A percentile compares a stretch with the other conserved stretches of the same genome.
These are phyloP conservation scores for Salisapilia sapeloensis DNA, from an alignment of 352 stramenopile genomes.

Conservation along the genomic window DNA sequence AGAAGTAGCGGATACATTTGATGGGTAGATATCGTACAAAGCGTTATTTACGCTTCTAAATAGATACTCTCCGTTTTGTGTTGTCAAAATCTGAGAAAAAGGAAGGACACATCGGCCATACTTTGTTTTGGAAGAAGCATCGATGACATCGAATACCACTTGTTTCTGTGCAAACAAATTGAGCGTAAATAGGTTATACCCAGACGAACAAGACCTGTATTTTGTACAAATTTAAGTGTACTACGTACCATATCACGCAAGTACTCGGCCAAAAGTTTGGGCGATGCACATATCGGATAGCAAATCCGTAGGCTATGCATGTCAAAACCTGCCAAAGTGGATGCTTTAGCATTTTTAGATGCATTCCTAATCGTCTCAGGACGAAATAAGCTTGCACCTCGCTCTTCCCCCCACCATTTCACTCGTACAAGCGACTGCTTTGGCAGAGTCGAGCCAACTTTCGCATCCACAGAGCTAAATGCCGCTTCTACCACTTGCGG, in stretches of 20 bases:
- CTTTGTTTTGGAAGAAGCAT: slow-evolving; percentile 18
- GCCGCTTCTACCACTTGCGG: slow-evolving; percentile 18
- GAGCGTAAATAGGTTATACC: no score
- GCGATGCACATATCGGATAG: slow-evolving; percentile 17
- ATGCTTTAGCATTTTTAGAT: neutral
- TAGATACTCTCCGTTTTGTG: no score
- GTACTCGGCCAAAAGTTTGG: slow-evolving; percentile 24
- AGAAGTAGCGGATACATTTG: no score
- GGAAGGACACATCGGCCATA: slow-evolving; percentile 12
- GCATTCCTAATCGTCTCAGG: slow-evolving; percentile 4
- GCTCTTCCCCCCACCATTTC: slow-evolving; percentile 38
- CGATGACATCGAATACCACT: slow-evolving; percentile 42
- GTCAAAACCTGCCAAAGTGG: slow-evolving; percentile 1
- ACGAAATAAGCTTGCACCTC: slow-evolving; percentile 24
- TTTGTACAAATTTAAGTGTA: neutral
- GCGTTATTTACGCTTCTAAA: no score
- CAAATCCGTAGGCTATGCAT: slow-evolving; percentile 9
- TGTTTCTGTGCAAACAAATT: slow-evolving; percentile 9
- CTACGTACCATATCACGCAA: slow-evolving; percentile 27
- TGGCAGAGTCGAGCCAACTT: slow-evolving; percentile 8
- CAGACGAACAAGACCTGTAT: slow-evolving; percentile 1
- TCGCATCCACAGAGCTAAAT: slow-evolving; percentile 7
- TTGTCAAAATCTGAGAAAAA: no score
- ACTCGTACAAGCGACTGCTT: slow-evolving; percentile 20
- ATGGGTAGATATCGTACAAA: no score